These are phyloP conservation scores for Pyrenopolyporus hunteri DNA, from an alignment of 495 filamentous ascomycete genomes.

Conservation along the genomic window DNA sequence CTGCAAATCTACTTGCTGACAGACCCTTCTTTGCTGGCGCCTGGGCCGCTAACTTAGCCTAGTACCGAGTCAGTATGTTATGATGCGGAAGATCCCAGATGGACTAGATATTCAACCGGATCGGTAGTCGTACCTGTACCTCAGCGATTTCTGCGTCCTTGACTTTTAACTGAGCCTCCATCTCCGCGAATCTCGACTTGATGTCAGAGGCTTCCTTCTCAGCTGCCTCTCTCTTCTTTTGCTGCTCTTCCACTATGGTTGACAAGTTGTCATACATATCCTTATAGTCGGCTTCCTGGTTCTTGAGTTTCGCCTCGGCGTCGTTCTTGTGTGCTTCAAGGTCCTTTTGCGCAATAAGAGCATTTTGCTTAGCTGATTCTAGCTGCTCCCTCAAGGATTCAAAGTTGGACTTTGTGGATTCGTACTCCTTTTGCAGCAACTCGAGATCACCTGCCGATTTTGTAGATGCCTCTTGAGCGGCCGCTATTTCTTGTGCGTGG, in stretches of 20 bases:
- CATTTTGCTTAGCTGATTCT: constrained; percentile 45
- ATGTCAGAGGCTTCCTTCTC: constrained; percentile 48
- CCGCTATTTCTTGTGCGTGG: constrained; percentile 43
- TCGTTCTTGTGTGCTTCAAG: constrained; percentile 53
- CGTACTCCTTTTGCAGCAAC: constrained; percentile 35
- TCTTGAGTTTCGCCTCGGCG: constrained; percentile 51
- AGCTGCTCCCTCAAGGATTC: constrained; percentile 46
- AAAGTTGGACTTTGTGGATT: constrained; percentile 38
- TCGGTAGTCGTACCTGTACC: constrained; percentile 54
- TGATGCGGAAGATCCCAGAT: neutral
- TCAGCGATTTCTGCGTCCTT: constrained; percentile 62
- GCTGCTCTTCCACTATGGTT: constrained; percentile 56
- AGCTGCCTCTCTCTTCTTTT: constrained; percentile 46
- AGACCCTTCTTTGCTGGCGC: constrained; percentile 47
- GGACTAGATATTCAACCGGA: neutral
- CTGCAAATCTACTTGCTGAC: constrained; percentile 53
- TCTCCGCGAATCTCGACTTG: constrained; percentile 51
- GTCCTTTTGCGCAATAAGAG: constrained; percentile 50
- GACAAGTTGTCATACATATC: constrained; percentile 60
- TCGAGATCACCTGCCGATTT: constrained; percentile 32
- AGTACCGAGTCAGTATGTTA: constrained; percentile 20
- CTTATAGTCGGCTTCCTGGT: constrained; percentile 59
- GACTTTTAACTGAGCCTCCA: constrained; percentile 55
- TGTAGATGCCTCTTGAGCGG: constrained; percentile 28
- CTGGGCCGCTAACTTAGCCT: constrained; percentile 43